Evolutionary conservation across 2,329 filamentous ascomycete genomes (phyloP).

Genomic region (Lasiodiplodia theobromae): DNA sequence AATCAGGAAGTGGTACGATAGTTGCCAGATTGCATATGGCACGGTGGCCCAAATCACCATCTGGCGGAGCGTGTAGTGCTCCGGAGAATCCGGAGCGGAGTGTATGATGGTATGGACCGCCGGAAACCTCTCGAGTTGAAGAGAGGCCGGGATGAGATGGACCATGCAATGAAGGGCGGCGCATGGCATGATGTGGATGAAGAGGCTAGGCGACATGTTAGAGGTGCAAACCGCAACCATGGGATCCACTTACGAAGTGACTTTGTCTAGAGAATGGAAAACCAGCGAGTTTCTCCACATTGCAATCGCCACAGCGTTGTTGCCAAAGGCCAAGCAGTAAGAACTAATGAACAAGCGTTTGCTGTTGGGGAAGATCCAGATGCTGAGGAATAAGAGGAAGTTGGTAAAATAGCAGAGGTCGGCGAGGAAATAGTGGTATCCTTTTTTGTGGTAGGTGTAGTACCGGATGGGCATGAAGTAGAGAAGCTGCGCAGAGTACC

Average conservation of each 20-base stretch:
- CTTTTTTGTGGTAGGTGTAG: constrained; percentile 87
- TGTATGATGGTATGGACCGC: constrained; percentile 83
- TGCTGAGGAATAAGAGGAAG: constrained; percentile 76
- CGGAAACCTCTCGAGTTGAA: constrained; percentile 76
- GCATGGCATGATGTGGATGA: constrained; percentile 99
- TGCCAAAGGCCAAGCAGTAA: constrained; percentile 92
- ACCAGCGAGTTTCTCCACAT: constrained; percentile 99
- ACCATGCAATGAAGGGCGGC: constrained; percentile 91
- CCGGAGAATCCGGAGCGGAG: constrained; percentile 71
- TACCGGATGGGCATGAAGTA: constrained; percentile 98
- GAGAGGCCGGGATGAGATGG: constrained; percentile 73
- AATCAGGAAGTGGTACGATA: constrained; percentile 92
- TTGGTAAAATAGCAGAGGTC: constrained; percentile 99
- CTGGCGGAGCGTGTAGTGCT: constrained; percentile 78
- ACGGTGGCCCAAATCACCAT: constrained; percentile 97
- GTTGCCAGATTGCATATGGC: constrained; percentile 92
- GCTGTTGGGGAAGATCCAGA: constrained; percentile 90
- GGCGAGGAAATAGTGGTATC: constrained; percentile 87
- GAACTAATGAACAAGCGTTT: constrained; percentile 91
- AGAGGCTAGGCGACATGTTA: constrained; percentile 64
- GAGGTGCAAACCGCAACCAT: not conserved
- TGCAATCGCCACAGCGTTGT: constrained; percentile 96
- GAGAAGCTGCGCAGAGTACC: constrained; percentile 86
- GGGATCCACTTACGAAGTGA: constrained; percentile 69
- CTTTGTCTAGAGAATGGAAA: constrained; percentile 98